phyloP scores from a whole-genome alignment of 805 yeast genomes.

The Wickerhamiella spandovensis region DNA sequence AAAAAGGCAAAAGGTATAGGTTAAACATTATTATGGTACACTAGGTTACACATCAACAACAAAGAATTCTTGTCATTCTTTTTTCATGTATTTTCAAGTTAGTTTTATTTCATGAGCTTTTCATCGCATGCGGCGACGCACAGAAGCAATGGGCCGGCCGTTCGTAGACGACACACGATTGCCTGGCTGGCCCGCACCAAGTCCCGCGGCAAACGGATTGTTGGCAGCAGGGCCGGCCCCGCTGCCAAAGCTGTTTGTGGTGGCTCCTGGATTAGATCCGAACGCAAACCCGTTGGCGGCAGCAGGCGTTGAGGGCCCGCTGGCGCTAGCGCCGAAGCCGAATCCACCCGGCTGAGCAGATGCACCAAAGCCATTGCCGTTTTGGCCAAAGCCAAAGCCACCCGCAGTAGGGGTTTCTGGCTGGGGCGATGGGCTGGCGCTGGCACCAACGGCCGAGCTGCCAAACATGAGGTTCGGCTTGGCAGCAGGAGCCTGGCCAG shows the following conservation, averaged over 20 bases:
- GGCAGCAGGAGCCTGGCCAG: not conserved
- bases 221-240: not conserved
- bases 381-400: not conserved
- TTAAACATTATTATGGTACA: too few relatives aligned
- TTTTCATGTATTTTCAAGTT: too few relatives aligned
- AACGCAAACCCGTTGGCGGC: not conserved
- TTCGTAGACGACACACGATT: not conserved
- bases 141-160: not conserved
- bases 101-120: too few relatives aligned
- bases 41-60: too few relatives aligned
- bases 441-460: not conserved
- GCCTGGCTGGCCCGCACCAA: not conserved
- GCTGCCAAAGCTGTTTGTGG: not conserved
- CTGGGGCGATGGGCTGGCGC: not conserved
- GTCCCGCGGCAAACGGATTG: not conserved
- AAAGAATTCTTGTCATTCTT: too few relatives aligned
- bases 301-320: not conserved
- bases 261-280: not conserved
- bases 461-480: not conserved
- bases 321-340: not conserved
- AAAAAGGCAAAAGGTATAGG: too few relatives aligned
- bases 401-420: not conserved
- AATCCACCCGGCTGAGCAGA: not conserved
- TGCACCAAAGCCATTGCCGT: too few relatives aligned
- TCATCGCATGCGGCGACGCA: not conserved